Evolutionary conservation across 768 basidiomycete species (phyloP).

Genomic region (Boletus speciosus): DNA sequence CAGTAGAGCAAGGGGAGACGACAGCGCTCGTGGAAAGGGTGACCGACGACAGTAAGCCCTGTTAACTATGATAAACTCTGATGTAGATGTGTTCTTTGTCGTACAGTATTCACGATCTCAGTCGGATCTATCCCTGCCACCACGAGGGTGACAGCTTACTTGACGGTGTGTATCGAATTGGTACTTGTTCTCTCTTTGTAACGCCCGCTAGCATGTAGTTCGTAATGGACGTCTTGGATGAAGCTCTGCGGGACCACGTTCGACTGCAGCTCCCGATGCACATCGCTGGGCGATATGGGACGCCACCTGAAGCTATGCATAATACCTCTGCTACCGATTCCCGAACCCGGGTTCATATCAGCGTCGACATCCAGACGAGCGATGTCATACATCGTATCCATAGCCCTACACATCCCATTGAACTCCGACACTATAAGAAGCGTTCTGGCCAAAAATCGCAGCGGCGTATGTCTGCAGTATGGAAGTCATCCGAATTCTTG

Average conservation of each 20-base stretch:
- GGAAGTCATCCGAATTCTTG: slow-evolving; percentile 42
- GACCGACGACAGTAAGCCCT: slow-evolving; percentile 47
- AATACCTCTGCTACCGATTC: slow-evolving; percentile 27
- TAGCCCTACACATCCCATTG: slow-evolving; percentile 46
- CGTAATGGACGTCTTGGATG: slow-evolving; percentile 50
- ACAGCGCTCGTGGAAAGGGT: slow-evolving; percentile 49
- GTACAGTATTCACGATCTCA: slow-evolving; percentile 54
- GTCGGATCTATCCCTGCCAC: slow-evolving; percentile 49
- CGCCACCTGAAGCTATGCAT: slow-evolving; percentile 37
- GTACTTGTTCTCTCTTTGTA: neutral
- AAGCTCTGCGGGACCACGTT: slow-evolving; percentile 45
- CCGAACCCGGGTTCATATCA: slow-evolving; percentile 39
- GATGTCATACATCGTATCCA: slow-evolving; percentile 38
- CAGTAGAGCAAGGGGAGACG: slow-evolving; percentile 36
- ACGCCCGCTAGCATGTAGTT: slow-evolving; percentile 33
- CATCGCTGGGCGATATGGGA: slow-evolving; percentile 53
- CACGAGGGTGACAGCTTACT: slow-evolving; percentile 36
- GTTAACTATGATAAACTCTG: neutral
- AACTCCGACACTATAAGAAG: slow-evolving; percentile 33
- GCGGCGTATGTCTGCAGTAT: slow-evolving; percentile 39
- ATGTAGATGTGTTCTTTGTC: neutral
- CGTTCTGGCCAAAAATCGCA: slow-evolving; percentile 35
- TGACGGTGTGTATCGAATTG: slow-evolving; percentile 37
- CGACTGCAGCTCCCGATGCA: slow-evolving; percentile 53
- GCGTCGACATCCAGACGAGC: slow-evolving; percentile 47